Percentiles rank a stretch among this genome's conserved stretches.
Conservation (phyloP, 176 grass and related monocot species). For the Olyra latifolia region DNA sequence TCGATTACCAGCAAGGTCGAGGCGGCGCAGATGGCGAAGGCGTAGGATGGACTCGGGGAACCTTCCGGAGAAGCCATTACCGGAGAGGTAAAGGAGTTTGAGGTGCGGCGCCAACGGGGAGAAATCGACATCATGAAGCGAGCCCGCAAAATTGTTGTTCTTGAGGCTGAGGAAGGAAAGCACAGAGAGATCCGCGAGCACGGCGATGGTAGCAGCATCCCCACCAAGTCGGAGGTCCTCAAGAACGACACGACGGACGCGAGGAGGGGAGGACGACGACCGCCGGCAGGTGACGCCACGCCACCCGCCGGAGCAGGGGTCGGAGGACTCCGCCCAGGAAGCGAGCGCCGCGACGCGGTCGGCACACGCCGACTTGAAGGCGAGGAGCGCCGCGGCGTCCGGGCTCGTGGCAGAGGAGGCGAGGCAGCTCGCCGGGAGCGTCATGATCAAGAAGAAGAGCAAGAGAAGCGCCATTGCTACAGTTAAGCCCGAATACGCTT, state of each 20-base stretch:
- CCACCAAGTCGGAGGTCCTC: constrained; percentile 65
- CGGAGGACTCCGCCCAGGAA: constrained; percentile 53
- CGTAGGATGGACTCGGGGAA: constrained; percentile 62
- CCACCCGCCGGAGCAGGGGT: constrained; percentile 67
- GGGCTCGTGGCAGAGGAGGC: neutral
- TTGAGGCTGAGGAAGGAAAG: constrained; percentile 83
- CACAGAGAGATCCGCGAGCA: constrained; percentile 42
- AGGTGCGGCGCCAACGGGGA: constrained; percentile 62
- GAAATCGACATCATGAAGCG: constrained; percentile 52
- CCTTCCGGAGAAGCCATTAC: constrained; percentile 69
- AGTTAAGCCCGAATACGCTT: neutral
- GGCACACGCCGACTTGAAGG: constrained; percentile 68
- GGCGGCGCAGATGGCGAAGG: constrained; percentile 74
- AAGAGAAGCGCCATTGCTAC: constrained; percentile 26
- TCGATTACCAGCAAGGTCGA: constrained; percentile 68
- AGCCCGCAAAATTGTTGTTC: constrained; percentile 71
- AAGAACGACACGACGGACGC: constrained; percentile 65
- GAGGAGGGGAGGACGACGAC: neutral
- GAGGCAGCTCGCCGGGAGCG: constrained; percentile 6
- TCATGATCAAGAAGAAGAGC: constrained; percentile 35
- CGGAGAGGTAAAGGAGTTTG: constrained; percentile 87
- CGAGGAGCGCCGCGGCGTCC: constrained; percentile 54
- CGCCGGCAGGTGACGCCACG: constrained; percentile 57
- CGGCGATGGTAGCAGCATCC: constrained; percentile 38
- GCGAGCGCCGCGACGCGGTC: constrained; percentile 37